Percentiles rank a stretch among this genome's conserved stretches.
Evolutionary conservation across 2,329 filamentous ascomycete genomes (phyloP).

Genomic region (Taxawa tesnikishii): DNA sequence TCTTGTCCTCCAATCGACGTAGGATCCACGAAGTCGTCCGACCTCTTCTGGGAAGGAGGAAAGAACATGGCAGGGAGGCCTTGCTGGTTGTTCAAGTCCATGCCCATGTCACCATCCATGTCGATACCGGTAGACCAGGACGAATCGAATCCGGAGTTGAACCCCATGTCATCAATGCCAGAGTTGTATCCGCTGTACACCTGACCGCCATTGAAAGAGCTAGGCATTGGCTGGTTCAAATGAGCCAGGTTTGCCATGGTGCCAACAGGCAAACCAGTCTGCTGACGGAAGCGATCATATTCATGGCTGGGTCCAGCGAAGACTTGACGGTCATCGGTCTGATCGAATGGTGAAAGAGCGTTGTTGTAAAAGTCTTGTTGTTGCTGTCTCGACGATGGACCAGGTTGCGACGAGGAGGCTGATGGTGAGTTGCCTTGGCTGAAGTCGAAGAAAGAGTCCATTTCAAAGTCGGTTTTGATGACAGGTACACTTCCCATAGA

Average conservation of each 20-base stretch:
- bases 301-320: conserved; percentile 64
- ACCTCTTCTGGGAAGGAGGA: conserved; percentile 25
- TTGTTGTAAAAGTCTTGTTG: no score
- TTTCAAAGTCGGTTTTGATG: conserved; percentile 25
- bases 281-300: conserved; percentile 90
- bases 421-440: conserved; percentile 18
- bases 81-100: conserved; percentile 41
- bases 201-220: conserved; percentile 38
- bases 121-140: conserved; percentile 41
- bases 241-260: conserved; percentile 70
- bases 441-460: conserved; percentile 28
- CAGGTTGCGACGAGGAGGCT: conserved; percentile 15
- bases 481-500: conserved; percentile 9
- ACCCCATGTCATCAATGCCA: conserved; percentile 56
- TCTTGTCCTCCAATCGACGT: conserved; percentile 56
- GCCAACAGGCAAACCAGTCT: conserved; percentile 81
- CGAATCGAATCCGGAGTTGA: conserved; percentile 43
- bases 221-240: conserved; percentile 41
- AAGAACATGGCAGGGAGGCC: conserved; percentile 56
- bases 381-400: conserved; percentile 8
- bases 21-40: conserved; percentile 56
- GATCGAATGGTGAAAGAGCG: conserved; percentile 17
- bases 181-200: conserved; percentile 49
- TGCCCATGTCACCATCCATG: conserved; percentile 52
- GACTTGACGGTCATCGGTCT: conserved; percentile 19